phyloP scores from a whole-genome alignment of 768 basidiomycete species.

The Inosperma sp. region DNA sequence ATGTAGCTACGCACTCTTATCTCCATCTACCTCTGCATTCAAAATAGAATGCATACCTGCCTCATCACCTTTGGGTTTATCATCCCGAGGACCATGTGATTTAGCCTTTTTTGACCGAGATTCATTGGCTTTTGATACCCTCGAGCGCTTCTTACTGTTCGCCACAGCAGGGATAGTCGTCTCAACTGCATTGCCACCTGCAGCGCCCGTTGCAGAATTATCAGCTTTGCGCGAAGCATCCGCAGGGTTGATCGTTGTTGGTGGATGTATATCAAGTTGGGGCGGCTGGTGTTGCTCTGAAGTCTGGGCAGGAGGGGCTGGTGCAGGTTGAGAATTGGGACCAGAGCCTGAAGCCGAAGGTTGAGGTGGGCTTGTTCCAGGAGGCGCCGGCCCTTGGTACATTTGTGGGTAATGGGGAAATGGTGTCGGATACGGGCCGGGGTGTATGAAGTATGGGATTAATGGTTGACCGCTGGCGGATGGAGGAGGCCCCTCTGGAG shows the following conservation, averaged over 20 bases:
- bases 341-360: conserved; percentile 14
- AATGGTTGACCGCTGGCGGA: conserved; percentile 34
- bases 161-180: conserved; percentile 4
- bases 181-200: conserved; percentile 15
- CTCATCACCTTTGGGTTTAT: conserved; percentile 15
- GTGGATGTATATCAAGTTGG: conserved; percentile 16
- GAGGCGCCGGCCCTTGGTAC: conserved; percentile 26
- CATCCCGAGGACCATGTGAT: conserved; percentile 8
- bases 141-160: conserved; percentile 24
- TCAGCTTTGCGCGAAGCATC: conserved; percentile 28
- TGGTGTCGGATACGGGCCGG: conserved; percentile 34
- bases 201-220: conserved; percentile 8
- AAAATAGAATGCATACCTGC: no score
- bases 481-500: conserved; percentile 25
- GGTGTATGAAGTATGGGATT: conserved; percentile 40
- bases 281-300: conserved; percentile 13
- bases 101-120: conserved; percentile 30
- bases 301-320: conserved; percentile 9
- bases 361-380: conserved; percentile 16
- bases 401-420: conserved; percentile 36
- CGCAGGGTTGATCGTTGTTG: conserved; percentile 27
- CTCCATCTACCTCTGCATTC: no score
- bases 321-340: conserved; percentile 15
- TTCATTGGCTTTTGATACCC: conserved; percentile 29
- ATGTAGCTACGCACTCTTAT: no score